A percentile compares a stretch with the other conserved stretches of the same genome.
Evolutionary conservation across 495 filamentous ascomycete species (phyloP).

Genomic region (Talaromyces wortmannii): DNA sequence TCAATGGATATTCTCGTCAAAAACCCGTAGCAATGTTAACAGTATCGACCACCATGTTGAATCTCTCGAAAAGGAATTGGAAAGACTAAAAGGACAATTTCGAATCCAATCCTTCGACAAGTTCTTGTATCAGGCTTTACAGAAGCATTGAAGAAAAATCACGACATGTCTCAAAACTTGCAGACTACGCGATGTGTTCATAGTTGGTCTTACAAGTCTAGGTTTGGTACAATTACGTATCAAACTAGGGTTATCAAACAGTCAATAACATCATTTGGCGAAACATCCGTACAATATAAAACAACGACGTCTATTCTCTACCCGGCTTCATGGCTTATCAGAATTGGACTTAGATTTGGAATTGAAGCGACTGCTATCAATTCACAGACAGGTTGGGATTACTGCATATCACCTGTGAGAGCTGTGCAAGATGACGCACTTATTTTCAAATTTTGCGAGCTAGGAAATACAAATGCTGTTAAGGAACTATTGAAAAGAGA

Average conservation of each 20-base stretch:
- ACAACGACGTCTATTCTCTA: conserved; percentile 1
- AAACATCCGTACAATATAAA: neutral
- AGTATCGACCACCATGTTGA: neutral
- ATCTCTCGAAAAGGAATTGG: neutral
- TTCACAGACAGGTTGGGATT: neutral
- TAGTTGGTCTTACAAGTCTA: neutral
- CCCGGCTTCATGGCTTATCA: conserved; percentile 1
- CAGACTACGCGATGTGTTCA: neutral
- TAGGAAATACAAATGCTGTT: neutral
- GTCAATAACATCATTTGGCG: neutral
- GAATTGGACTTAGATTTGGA: conserved; percentile 1
- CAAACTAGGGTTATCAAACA: neutral
- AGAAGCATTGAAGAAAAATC: neutral
- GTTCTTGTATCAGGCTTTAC: neutral
- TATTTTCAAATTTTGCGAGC: conserved; percentile 1
- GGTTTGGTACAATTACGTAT: neutral
- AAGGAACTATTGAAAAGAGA: neutral
- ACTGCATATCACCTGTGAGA: neutral
- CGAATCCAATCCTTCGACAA: neutral
- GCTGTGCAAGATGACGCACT: neutral
- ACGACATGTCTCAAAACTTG: neutral
- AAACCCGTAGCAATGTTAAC: neutral
- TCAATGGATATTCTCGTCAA: neutral
- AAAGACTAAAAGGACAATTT: neutral
- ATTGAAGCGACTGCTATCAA: neutral